A percentile compares a stretch with the other conserved stretches of the same genome.
Evolutionary conservation across 2,329 filamentous ascomycete species (phyloP).

Genomic region (Pseudocercospora pini-densiflorae): DNA sequence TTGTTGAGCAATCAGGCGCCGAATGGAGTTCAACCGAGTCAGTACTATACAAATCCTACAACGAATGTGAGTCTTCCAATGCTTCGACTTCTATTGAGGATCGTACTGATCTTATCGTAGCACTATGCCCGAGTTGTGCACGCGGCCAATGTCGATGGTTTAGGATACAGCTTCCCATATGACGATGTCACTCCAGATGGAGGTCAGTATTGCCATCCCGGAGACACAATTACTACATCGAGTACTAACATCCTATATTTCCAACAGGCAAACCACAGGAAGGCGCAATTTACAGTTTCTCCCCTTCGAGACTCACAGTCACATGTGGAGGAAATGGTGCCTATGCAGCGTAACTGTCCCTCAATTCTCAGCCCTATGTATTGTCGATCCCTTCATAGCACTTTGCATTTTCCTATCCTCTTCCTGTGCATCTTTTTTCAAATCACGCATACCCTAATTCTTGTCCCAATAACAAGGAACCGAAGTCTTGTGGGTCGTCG

Average conservation of each 20-base stretch:
- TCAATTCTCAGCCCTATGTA: slow-evolving; percentile 1
- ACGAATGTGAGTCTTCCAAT: slow-evolving; percentile 37
- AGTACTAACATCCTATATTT: slow-evolving; percentile 9
- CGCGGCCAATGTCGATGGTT: slow-evolving; percentile 57
- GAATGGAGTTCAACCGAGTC: slow-evolving; percentile 35
- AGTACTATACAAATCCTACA: slow-evolving; percentile 37
- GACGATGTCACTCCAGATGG: slow-evolving; percentile 68
- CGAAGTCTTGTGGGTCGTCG: not conserved
- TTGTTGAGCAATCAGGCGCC: slow-evolving; percentile 49
- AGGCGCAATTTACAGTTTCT: slow-evolving; percentile 38
- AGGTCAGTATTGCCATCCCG: slow-evolving; percentile 39
- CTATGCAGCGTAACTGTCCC: slow-evolving; percentile 23
- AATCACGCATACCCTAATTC: not conserved
- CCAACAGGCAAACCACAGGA: slow-evolving; percentile 34
- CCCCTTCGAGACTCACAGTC: slow-evolving; percentile 34
- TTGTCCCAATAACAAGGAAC: not conserved
- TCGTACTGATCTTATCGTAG: slow-evolving; percentile 25
- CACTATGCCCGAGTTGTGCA: slow-evolving; percentile 42
- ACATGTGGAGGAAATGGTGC: slow-evolving; percentile 39
- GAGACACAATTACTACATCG: not conserved
- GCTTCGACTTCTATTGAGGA: not conserved
- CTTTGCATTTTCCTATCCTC: too few relatives aligned
- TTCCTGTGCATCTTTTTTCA: too few relatives aligned
- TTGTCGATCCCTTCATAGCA: not conserved
- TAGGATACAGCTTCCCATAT: slow-evolving; percentile 70